Base-by-base conservation (phyloP, 768 basidiomycete species). In the Russula griseocarnosa region DNA sequence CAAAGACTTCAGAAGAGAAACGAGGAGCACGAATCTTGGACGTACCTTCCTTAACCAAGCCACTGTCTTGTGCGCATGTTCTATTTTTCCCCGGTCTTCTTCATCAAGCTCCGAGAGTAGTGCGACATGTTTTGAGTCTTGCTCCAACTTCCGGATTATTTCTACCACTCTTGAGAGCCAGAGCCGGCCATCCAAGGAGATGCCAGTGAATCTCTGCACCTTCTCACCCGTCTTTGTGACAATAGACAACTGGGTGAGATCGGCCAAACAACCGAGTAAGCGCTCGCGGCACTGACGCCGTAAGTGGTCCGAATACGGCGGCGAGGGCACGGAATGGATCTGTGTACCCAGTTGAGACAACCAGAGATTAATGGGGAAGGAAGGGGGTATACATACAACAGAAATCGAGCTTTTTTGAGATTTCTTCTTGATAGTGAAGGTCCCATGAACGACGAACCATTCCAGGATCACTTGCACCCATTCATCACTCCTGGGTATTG, bases 401-500 rank as follows among this genome's bases (percentile, higher is more conserved):
- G 73, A 69, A 67, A 85, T 79, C 1, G 77, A 66, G 64, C 82
- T 88, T 72, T 88, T 90, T 61, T 83, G 82, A 26, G 85, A 84
- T 71, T 83, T 85, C 75, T 91, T 94, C 69, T 82, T 82, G 66
- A 93, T 75, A 22, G 81, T 73, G 72, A 93, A 97, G 51, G 96
- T 81, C 0, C 93, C 94, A 65, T 97, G 81, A 8, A 93, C 81
- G 65, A 82, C 74, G 49, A 97, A 78, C 83, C 93, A 97, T 65
- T 95, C 85, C 30, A 98, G 78, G 59, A 94, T 76, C 13, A 79
- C 76, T 60, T 82, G 79, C 22, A 95, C 78, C 86, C 92, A 94
- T 40, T 79, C 79, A 71, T 96, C 94, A 49, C 81, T 79, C 71
- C 91, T 94, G 5, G 88, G 90, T 53, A 95, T 82, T 1, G 84